Base-by-base conservation (phyloP, 495 filamentous ascomycete genomes). In the Darksidea phi region DNA sequence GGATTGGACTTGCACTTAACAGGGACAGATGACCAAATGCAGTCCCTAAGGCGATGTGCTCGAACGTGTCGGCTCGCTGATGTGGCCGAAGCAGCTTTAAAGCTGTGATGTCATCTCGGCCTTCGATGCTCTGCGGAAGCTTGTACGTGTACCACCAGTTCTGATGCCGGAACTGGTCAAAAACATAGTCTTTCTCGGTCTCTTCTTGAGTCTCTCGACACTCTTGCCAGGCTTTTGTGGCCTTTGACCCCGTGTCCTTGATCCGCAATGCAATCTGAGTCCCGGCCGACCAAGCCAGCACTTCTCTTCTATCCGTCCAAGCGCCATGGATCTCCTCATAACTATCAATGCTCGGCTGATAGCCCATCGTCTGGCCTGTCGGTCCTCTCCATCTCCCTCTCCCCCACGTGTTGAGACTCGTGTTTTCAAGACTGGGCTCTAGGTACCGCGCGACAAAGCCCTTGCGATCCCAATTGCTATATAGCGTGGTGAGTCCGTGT, bases 51-150 rank as follows among this genome's bases (percentile, higher is more conserved):
- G 80, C 62, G 5, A 80, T 54, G 7, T 67, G 42, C 58, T 80
- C 74, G 48, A 72, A 74, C 3, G 70, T 66, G 12, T 72, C 72
- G 20, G 51, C 62, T 48, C 51, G 61, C 50, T 80, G 77, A 11
- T 74, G 63, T 4, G 78, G 71, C 13, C 71, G 61, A 24, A 88
- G 63, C 0, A 88, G 62, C 67, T 82, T 80, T 13, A 88, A 24
- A 12, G 78, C 74, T 34, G 80, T 82, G 45, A 88, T 81, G 71
- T 89, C 86, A 63, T 87, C 86, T 52, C 75, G 75, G n/a, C 84
- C 85, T 59, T 80, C 83, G 10, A 70, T 64, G 51, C 77, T 70
- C 4, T 79, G 73, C 25, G 77, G 56, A 42, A 82, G 77, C 58
- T 80, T 77, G 64, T 84, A 85, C 0, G 76, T 71, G 47, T 79